Base-by-base conservation (phyloP, 1,284 basidiomycete genomes). In the Peniophora sp. region DNA sequence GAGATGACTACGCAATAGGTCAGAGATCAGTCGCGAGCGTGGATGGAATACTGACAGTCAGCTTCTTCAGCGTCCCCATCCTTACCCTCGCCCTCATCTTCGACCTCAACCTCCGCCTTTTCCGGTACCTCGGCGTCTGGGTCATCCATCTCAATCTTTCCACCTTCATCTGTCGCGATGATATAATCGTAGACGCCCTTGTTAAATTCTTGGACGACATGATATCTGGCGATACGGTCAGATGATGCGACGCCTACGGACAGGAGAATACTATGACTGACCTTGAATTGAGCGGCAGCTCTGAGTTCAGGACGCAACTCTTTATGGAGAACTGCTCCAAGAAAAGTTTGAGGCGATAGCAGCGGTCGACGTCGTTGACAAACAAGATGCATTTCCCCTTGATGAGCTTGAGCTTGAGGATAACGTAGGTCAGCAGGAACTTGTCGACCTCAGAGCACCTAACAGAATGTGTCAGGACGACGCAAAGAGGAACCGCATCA, bases 161-260 rank as follows among this genome's bases (percentile, higher is more conserved):
- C 71, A 2, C 78, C 81, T 68, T 98, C 97, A 64, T 99, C 97
- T 2, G 95, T 97, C 0, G 97, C 97, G 52, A 99, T 97, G 54
- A 99, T 95, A 64, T 98, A 98, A 64, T 99, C 94, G 63, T 98
- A 99, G 11, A 96, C 92, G 6, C 97, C 97, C 61, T 94, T 92
- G 70, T 99, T 98, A 66, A 99, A 99, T 69, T 98, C 96, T 62
- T 99, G 94, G 2, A 99, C 96, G 3, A 91, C 89, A 64, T 99
- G 97, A 63, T 96, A 98, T 66, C 91, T 92, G 34, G 3, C 14
- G 12, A 27, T 14, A 18, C 12, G 18, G n/a, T 23, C 45, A 53
- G 48, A 36, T 34, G 20, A 44, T 10, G 14, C 12, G 3, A 12
- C n/a, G n/a, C n/a, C n/a, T 23, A 36, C 34, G 37, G 20, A 47